These are phyloP conservation scores for Coniella vitis DNA, from an alignment of 2,329 filamentous ascomycete genomes.

Conservation along the genomic window DNA sequence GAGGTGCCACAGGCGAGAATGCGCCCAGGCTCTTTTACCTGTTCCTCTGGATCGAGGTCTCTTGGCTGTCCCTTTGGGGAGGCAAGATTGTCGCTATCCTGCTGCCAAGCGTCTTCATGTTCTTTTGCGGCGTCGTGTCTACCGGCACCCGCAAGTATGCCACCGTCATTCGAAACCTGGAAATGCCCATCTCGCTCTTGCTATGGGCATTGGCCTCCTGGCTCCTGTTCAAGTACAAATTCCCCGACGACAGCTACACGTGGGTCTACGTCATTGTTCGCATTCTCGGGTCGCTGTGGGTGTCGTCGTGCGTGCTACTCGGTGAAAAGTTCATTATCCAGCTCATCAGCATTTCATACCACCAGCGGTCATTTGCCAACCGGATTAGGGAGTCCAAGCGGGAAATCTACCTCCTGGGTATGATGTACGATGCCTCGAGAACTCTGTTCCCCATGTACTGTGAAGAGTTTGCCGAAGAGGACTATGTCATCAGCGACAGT, in stretches of 20 bases:
- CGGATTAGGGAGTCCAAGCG: slow-evolving; percentile 86
- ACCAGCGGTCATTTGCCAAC: slow-evolving; percentile 74
- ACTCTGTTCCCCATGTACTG: slow-evolving; percentile 89
- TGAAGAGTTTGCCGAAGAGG: slow-evolving; percentile 82
- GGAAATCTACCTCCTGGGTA: slow-evolving; percentile 70
- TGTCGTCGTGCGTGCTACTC: slow-evolving; percentile 64
- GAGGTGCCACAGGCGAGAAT: slow-evolving; percentile 20
- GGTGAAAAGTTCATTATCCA: slow-evolving; percentile 75
- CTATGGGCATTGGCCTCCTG: slow-evolving; percentile 60
- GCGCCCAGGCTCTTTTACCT: slow-evolving; percentile 46
- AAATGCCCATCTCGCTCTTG: slow-evolving; percentile 61
- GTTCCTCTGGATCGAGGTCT: slow-evolving; percentile 62
- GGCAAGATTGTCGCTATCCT: slow-evolving; percentile 58
- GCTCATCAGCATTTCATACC: slow-evolving; percentile 78
- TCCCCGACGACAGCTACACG: slow-evolving; percentile 31
- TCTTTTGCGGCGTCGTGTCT: slow-evolving; percentile 62
- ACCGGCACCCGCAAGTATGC: slow-evolving; percentile 66
- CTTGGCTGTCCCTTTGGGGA: slow-evolving; percentile 62
- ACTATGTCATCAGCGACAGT: slow-evolving; percentile 83
- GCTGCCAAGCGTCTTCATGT: slow-evolving; percentile 58
- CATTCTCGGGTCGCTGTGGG: slow-evolving; percentile 60
- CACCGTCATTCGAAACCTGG: slow-evolving; percentile 55
- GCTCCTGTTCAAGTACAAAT: slow-evolving; percentile 54
- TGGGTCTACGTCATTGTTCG: slow-evolving; percentile 56
- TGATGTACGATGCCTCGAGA: slow-evolving; percentile 86